Conservation (phyloP, 148 eudicot genomes). For the Pharnaceum exiguum region DNA sequence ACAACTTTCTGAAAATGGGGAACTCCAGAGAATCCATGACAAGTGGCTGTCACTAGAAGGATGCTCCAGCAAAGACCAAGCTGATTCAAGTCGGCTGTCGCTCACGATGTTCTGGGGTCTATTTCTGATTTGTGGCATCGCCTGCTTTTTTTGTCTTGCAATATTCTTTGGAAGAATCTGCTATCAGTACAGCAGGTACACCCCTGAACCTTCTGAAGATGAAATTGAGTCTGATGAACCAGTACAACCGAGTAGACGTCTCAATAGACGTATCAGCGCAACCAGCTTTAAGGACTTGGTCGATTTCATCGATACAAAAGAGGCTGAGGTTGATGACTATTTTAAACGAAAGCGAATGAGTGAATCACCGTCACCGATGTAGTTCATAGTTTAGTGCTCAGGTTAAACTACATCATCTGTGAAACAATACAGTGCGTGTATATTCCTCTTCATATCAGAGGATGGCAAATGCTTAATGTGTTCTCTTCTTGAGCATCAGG, state of each 20-base stretch:
- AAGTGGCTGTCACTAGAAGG: constrained; percentile 53
- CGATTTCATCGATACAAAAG: constrained; percentile 63
- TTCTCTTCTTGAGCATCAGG: too few relatives aligned
- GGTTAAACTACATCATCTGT: too few relatives aligned
- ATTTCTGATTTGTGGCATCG: constrained; percentile 70
- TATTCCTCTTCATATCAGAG: too few relatives aligned
- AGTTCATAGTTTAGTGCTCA: too few relatives aligned
- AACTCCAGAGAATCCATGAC: constrained; percentile 70
- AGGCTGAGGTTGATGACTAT: constrained; percentile 50
- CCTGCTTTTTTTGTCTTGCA: constrained; percentile 51
- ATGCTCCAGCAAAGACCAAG: constrained; percentile 44
- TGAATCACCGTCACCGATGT: constrained; percentile 15
- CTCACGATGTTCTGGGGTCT: constrained; percentile 91
- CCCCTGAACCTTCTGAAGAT: constrained; percentile 28
- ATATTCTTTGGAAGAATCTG: constrained; percentile 48
- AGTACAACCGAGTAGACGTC: too few relatives aligned
- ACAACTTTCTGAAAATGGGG: constrained; percentile 71
- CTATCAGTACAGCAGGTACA: constrained; percentile 52
- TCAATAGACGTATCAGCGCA: constrained; percentile 32
- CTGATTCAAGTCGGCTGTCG: constrained; percentile 45
- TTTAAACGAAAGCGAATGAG: constrained; percentile 34
- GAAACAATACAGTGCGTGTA: too few relatives aligned
- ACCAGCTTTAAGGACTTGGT: constrained; percentile 55
- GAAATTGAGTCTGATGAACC: constrained; percentile 41
- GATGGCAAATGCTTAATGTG: too few relatives aligned